These are phyloP conservation scores for Suillus luteus DNA, from an alignment of 768 basidiomycete genomes.

Conservation along the genomic window DNA sequence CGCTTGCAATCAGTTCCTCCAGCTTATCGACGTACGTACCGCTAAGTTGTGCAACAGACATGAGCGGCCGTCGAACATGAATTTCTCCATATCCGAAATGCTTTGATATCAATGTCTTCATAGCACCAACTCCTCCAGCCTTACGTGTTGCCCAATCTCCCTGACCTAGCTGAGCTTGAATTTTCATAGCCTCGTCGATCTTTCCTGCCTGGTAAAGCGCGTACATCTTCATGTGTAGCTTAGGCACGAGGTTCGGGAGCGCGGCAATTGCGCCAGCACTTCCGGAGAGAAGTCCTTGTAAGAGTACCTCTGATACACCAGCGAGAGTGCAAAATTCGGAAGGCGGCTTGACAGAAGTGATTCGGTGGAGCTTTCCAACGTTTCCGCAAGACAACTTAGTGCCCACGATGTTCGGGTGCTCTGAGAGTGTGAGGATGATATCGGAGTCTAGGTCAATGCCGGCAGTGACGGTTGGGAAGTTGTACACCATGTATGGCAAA, in stretches of 20 bases:
- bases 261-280: conserved; percentile 70
- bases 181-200: conserved; percentile 55
- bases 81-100: conserved; percentile 65
- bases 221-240: conserved; percentile 54
- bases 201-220: conserved; percentile 54
- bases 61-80: conserved; percentile 52
- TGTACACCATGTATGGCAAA: conserved; percentile 80
- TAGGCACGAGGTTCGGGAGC: conserved; percentile 61
- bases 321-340: conserved; percentile 70
- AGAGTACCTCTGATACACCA: conserved; percentile 72
- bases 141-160: conserved; percentile 66
- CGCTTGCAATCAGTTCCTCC: conserved; percentile 47
- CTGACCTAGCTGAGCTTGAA: conserved; percentile 64
- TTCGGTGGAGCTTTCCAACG: conserved; percentile 80
- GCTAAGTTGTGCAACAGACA: conserved; percentile 40
- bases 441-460: conserved; percentile 87
- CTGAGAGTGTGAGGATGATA: conserved; percentile 62
- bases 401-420: conserved; percentile 85
- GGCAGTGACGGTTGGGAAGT: conserved; percentile 80
- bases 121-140: conserved; percentile 66
- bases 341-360: conserved; percentile 58
- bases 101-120: conserved; percentile 63
- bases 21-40: conserved; percentile 43
- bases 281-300: conserved; percentile 60
- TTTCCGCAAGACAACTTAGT: conserved; percentile 84